Base-by-base conservation (phyloP, 2,329 filamentous ascomycete genomes). In the Sporothrix mexicana region DNA sequence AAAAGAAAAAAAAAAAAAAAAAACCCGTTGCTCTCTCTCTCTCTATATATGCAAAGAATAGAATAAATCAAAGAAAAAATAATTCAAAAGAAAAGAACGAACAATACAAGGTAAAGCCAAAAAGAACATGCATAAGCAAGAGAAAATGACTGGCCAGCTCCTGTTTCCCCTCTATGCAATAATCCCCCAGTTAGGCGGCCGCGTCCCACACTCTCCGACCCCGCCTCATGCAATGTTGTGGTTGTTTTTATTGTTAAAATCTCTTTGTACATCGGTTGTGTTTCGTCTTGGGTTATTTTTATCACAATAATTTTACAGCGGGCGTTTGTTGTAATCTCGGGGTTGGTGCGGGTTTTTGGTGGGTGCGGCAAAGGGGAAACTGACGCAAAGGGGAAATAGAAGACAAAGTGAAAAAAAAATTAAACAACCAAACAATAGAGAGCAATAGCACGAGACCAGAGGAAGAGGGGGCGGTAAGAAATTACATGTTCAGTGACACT, bases 291-390 rank as follows among this genome's bases (percentile, higher is more conserved):
- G 51, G 10, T 55, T 30, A 36, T 69, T 55, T 69, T 69, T 45
- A 57, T 69, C 51, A 59, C 36, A 69, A 47, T 69, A 69, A 13
- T 69, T 69, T 69, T 69, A 69, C 67, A 69, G 67, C 51, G 67
- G 57, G 67, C 57, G 13, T 57, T 10, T 43, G 20, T 17, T 17
- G n/a, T 51, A 15, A 59, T 57, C 49, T 57, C 67, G 67, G 20
- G 67, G 47, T 41, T 66, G 9, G 61, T 55, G 20, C 30, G 30
- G 30, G 20, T 23, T 36, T 17, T 43, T 53, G 47, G 17, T 53
- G 47, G 36, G 25, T 15, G 47, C 47, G 66, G 10, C 17, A 13
- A 53, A 49, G 12, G 36, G 20, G 47, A 55, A 41, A 68, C 43
- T 53, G 47, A 23, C 25, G 47, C 66, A 68, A 30, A 45, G 36